A percentile compares a stretch with the other conserved stretches of the same genome.
phyloP scores from a whole-genome alignment of 345 rosid genomes.

The Citrus medica region DNA sequence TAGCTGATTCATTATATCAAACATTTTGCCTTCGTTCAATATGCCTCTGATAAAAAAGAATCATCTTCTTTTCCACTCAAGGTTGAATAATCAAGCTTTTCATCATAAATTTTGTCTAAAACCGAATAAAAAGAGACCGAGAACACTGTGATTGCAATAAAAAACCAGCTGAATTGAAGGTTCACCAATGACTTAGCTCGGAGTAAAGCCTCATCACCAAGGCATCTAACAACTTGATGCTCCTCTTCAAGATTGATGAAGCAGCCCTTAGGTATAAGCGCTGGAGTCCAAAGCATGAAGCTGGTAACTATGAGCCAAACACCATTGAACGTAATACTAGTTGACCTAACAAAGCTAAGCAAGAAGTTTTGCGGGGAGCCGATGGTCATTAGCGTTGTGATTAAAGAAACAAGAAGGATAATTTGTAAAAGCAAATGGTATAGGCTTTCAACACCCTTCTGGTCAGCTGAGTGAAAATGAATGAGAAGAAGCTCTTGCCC shows the following conservation, averaged over 20 bases:
- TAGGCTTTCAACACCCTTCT: conserved; percentile 75
- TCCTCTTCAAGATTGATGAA: conserved; percentile 60
- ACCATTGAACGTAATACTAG: conserved; percentile 63
- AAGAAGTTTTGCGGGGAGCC: conserved; percentile 54
- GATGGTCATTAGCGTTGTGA: conserved; percentile 59
- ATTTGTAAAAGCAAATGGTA: conserved; percentile 71
- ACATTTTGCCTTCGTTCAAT: too few species aligned
- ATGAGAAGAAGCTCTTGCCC: conserved; percentile 66
- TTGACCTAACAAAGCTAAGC: conserved; percentile 60
- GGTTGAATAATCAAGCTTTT: conserved; percentile 33
- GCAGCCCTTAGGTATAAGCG: conserved; percentile 58
- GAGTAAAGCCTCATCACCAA: conserved; percentile 38
- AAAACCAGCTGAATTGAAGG: conserved; percentile 58
- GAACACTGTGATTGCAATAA: conserved; percentile 38
- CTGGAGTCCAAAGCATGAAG: conserved; percentile 69
- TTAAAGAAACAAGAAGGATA: conserved; percentile 43
- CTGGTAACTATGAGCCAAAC: conserved; percentile 71
- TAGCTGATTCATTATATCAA: too few species aligned
- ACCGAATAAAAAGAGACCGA: conserved; percentile 39
- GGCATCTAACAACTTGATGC: conserved; percentile 65
- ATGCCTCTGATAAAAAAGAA: not conserved
- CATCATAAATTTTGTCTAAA: conserved; percentile 34
- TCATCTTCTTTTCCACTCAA: conserved; percentile 35
- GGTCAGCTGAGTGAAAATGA: conserved; percentile 78
- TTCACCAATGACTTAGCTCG: conserved; percentile 75